phyloP scores from a whole-genome alignment of 2,329 filamentous ascomycete genomes.

The Fusarium nodosum region DNA sequence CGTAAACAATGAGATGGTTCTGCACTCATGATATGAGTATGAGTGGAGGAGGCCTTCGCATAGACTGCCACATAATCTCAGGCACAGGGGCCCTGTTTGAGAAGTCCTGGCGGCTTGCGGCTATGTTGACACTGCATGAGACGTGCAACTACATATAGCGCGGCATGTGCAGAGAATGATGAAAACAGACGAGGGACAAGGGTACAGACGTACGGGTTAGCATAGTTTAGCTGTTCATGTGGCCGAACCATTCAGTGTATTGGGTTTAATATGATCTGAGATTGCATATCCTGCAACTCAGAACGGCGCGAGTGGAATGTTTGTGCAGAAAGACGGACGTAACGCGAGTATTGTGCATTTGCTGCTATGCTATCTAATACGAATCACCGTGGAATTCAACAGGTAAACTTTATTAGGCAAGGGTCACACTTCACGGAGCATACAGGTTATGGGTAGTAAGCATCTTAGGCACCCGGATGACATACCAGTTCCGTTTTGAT shows the following conservation, averaged over 20 bases:
- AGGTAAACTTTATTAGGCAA: background rate
- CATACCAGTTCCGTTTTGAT: constrained; percentile 23
- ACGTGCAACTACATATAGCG: constrained; percentile 46
- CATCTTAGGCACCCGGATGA: constrained; percentile 23
- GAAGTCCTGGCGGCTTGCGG: constrained; percentile 43
- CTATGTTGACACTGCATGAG: constrained; percentile 41
- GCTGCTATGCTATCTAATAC: background rate
- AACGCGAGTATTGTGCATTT: constrained; percentile 8
- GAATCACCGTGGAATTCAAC: background rate
- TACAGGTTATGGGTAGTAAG: background rate
- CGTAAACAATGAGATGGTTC: constrained; percentile 3
- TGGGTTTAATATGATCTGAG: background rate
- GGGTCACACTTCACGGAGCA: background rate
- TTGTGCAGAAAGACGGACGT: constrained; percentile 18
- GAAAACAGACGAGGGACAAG: constrained; percentile 2
- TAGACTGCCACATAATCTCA: constrained; percentile 42
- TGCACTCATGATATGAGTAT: constrained; percentile 25
- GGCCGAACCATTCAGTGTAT: constrained; percentile 6
- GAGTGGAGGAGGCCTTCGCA: constrained; percentile 44
- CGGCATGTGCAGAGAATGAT: constrained; percentile 41
- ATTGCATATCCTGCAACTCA: constrained; percentile 8
- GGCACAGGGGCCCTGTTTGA: constrained; percentile 30
- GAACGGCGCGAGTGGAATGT: constrained; percentile 11
- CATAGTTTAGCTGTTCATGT: background rate
- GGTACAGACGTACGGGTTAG: background rate